phyloP scores from a whole-genome alignment of 805 yeast genomes.

The Ogataea philodendri region DNA sequence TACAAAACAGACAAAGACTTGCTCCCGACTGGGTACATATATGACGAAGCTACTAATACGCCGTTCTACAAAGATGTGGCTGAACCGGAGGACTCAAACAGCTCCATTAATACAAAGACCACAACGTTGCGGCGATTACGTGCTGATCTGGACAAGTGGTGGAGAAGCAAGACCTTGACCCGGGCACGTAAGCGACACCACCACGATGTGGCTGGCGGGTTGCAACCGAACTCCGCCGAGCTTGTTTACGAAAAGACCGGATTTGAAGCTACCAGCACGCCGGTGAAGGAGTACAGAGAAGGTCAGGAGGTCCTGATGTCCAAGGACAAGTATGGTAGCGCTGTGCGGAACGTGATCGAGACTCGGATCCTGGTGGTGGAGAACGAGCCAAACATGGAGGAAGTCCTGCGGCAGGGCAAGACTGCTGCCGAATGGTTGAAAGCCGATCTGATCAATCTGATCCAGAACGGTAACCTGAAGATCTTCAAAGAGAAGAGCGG shows the following conservation, averaged over 20 bases:
- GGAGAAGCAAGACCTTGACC: constrained; percentile 12
- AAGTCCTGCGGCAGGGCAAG: constrained; percentile 17
- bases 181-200: constrained; percentile 7
- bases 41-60: constrained; percentile 21
- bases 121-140: constrained; percentile 15
- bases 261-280: constrained; percentile 21
- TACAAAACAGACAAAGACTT: constrained; percentile 7
- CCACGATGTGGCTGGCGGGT: constrained; percentile 7
- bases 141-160: constrained; percentile 20
- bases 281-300: constrained; percentile 5
- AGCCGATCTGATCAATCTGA: constrained; percentile 19
- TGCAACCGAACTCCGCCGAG: constrained; percentile 12
- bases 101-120: constrained; percentile 11
- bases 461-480: constrained; percentile 20
- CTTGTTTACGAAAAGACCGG: constrained; percentile 10
- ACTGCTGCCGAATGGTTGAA: constrained; percentile 21
- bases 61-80: constrained; percentile 17
- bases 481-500: constrained; percentile 20
- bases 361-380: constrained; percentile 24
- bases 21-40: constrained; percentile 15
- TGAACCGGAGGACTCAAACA: constrained; percentile 6
- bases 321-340: constrained; percentile 9
- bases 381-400: constrained; percentile 22
- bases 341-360: constrained; percentile 13
- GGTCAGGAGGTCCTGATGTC: constrained; percentile 13